These are phyloP conservation scores for Cladosporium oxysporum DNA, from an alignment of 2,329 filamentous ascomycete species.

Conservation along the genomic window DNA sequence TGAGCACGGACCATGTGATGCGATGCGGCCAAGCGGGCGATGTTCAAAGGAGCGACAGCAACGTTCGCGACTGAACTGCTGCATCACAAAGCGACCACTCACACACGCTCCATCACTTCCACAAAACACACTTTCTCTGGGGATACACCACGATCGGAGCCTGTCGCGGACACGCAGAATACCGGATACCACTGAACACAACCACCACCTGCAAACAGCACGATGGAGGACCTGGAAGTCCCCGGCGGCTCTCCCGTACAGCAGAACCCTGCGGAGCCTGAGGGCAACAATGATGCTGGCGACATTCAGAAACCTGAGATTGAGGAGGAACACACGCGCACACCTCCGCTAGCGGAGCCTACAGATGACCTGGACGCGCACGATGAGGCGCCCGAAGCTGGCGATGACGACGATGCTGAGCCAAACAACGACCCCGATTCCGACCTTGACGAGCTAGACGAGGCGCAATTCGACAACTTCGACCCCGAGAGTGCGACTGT, in stretches of 20 bases:
- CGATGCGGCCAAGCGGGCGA: slow-evolving; percentile 15
- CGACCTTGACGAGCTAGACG: slow-evolving; percentile 63
- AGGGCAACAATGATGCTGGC: slow-evolving; percentile 49
- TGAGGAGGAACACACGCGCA: slow-evolving; percentile 50
- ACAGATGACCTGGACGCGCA: slow-evolving; percentile 47
- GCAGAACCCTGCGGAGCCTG: slow-evolving; percentile 44
- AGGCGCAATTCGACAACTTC: slow-evolving; percentile 64
- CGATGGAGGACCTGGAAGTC: slow-evolving; percentile 47
- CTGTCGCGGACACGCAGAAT: background rate
- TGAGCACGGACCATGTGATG: slow-evolving; percentile 17
- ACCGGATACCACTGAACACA: background rate
- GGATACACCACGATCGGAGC: background rate
- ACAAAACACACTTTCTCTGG: slow-evolving; percentile 21
- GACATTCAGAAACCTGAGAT: slow-evolving; percentile 50
- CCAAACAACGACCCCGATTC: slow-evolving; percentile 48
- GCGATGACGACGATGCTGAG: slow-evolving; percentile 34
- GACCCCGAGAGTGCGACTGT: slow-evolving; percentile 62
- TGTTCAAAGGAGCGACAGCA: slow-evolving; percentile 17
- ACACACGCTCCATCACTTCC: background rate
- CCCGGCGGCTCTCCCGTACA: slow-evolving; percentile 40
- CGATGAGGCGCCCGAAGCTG: slow-evolving; percentile 19
- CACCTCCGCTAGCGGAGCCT: slow-evolving; percentile 46
- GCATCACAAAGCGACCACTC: slow-evolving; percentile 2
- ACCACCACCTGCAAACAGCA: background rate
- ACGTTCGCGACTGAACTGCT: slow-evolving; percentile 10